phyloP scores from a whole-genome alignment of 192 early-diverging fungal species.

The Coemansia sp. region DNA sequence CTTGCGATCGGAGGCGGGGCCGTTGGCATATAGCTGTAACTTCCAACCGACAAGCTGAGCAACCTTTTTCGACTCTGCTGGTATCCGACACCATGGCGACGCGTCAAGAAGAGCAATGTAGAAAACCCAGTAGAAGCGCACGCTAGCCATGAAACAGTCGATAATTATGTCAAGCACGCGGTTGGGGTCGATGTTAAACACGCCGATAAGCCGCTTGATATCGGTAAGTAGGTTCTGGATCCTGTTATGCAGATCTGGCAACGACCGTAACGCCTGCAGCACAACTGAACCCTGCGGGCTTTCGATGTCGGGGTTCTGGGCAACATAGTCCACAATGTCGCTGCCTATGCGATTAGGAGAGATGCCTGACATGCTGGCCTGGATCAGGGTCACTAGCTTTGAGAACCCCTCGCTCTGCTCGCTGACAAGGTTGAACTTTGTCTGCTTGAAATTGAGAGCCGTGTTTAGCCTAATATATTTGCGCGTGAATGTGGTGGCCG shows the following conservation, averaged over 20 bases:
- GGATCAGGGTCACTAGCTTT: constrained; percentile 45
- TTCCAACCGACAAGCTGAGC: constrained; percentile 53
- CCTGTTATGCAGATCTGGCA: constrained; percentile 20
- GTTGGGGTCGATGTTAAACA: constrained; percentile 51
- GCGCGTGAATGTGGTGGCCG: constrained; percentile 30
- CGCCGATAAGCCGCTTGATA: constrained; percentile 45
- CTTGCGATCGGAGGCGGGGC: constrained; percentile 21
- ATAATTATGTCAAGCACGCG: constrained; percentile 49
- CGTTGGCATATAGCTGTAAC: constrained; percentile 40
- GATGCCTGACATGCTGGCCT: constrained; percentile 35
- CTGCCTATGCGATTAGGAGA: constrained; percentile 18
- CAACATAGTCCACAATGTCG: constrained; percentile 18
- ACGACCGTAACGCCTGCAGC: constrained; percentile 23
- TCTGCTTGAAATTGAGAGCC: constrained; percentile 51
- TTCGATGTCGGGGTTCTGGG: neutral
- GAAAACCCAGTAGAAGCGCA: constrained; percentile 50
- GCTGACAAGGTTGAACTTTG: constrained; percentile 51
- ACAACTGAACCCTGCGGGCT: constrained; percentile 5
- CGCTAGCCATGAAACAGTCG: constrained; percentile 51
- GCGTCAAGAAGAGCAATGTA: constrained; percentile 48
- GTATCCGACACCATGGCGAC: constrained; percentile 44
- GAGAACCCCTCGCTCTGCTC: constrained; percentile 54
- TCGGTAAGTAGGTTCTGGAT: constrained; percentile 27
- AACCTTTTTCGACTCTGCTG: constrained; percentile 31
- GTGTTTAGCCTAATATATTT: constrained; percentile 48